These are phyloP conservation scores for Torrubiellomyces zombiae DNA, from an alignment of 2,329 filamentous ascomycete species.

Conservation along the genomic window DNA sequence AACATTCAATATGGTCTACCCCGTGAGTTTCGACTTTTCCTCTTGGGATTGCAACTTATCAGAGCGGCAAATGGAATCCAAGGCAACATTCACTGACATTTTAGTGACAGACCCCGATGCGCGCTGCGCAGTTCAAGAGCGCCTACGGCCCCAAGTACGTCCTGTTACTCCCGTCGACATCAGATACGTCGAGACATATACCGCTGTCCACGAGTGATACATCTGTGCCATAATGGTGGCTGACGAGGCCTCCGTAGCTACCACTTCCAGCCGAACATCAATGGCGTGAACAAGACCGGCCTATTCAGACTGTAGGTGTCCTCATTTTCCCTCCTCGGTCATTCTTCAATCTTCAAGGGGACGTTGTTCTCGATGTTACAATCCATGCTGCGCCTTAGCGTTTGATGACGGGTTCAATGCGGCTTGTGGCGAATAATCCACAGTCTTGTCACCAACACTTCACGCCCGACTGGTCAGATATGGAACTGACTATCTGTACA, in stretches of 20 bases:
- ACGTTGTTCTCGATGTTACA: too few species aligned
- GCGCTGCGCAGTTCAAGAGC: constrained; percentile 38
- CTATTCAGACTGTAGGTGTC: constrained; percentile 36
- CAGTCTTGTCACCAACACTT: too few species aligned
- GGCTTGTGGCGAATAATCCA: too few species aligned
- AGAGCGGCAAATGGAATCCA: background rate
- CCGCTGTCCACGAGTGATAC: background rate
- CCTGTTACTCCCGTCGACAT: background rate
- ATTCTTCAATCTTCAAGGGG: too few species aligned
- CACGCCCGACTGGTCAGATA: too few species aligned
- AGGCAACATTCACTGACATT: constrained; percentile 13
- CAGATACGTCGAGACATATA: too few species aligned
- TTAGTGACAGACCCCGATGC: constrained; percentile 25
- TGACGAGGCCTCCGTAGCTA: constrained; percentile 30
- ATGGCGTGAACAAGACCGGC: constrained; percentile 28
- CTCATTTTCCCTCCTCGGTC: too few species aligned
- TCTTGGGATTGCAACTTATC: too few species aligned
- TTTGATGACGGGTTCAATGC: too few species aligned
- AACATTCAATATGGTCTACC: constrained; percentile 22
- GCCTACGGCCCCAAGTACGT: constrained; percentile 49
- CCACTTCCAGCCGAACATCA: constrained; percentile 37
- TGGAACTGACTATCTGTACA: constrained; percentile 1
- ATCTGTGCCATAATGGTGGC: too few species aligned
- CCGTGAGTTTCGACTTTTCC: constrained; percentile 14
- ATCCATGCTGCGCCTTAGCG: too few species aligned